Conservation (phyloP, 2,329 filamentous ascomycete genomes). For the Cordyceps tenuipes region DNA sequence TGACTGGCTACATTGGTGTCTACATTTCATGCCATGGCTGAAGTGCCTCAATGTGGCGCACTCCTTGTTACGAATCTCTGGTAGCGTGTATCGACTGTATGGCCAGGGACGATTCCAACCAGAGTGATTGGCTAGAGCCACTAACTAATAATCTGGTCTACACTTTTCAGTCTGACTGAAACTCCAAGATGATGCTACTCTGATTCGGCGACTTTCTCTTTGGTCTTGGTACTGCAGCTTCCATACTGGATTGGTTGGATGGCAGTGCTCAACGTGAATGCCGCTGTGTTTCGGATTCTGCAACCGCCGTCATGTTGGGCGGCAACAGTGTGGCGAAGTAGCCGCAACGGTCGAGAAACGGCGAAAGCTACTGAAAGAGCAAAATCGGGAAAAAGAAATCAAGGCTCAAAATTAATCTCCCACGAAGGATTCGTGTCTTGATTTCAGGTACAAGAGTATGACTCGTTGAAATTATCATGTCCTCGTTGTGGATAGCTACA, state of each 20-base stretch:
- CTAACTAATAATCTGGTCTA: background rate
- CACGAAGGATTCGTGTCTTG: no score
- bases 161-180: no score
- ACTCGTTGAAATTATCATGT: no score
- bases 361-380: background rate
- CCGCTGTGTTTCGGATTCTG: constrained; percentile 1
- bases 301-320: background rate
- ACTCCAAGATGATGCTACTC: no score
- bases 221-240: background rate
- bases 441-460: no score
- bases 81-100: background rate
- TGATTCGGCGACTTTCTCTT: no score
- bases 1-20: background rate
- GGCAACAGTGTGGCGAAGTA: background rate
- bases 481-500: background rate
- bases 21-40: background rate
- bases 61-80: background rate
- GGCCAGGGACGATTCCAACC: background rate
- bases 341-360: no score
- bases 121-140: no score
- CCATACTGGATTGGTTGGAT: background rate
- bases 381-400: background rate
- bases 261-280: background rate
- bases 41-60: background rate
- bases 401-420: no score